phyloP scores from a whole-genome alignment of 306 rosid species.

The Pueraria montana region DNA sequence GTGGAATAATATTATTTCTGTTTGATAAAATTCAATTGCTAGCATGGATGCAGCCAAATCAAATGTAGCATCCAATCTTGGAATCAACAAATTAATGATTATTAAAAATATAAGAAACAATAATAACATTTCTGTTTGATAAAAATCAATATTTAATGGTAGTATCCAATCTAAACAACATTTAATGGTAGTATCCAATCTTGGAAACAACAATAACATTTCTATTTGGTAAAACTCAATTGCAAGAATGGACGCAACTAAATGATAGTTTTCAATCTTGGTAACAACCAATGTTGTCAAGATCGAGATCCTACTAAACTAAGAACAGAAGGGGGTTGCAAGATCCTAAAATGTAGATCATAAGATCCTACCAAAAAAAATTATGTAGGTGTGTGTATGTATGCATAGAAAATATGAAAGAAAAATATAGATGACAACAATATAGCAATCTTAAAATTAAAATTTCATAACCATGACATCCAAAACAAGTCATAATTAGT shows the following conservation, averaged over 20 bases:
- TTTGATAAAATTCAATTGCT: background rate
- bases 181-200: background rate
- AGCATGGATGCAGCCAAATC: background rate
- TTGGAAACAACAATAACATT: conserved; percentile 1
- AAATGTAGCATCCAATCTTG: background rate
- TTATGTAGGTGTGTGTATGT: background rate
- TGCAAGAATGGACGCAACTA: conserved; percentile 2
- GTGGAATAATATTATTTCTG: background rate
- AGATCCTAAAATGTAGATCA: background rate
- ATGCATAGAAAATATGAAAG: background rate
- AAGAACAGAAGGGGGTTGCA: background rate
- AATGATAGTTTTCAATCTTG: background rate
- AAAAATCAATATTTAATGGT: background rate
- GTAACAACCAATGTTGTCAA: background rate
- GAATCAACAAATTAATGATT: background rate
- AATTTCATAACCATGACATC: background rate
- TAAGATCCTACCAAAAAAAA: background rate
- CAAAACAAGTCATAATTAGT: background rate
- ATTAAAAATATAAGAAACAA: background rate
- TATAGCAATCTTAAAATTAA: background rate
- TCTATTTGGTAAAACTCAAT: background rate
- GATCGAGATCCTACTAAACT: background rate
- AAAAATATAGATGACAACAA: background rate
- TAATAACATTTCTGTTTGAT: background rate
- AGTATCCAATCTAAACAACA: conserved; percentile 4